Evolutionary conservation across 495 filamentous ascomycete species (phyloP).

Genomic region (Entonaema liquescens): DNA sequence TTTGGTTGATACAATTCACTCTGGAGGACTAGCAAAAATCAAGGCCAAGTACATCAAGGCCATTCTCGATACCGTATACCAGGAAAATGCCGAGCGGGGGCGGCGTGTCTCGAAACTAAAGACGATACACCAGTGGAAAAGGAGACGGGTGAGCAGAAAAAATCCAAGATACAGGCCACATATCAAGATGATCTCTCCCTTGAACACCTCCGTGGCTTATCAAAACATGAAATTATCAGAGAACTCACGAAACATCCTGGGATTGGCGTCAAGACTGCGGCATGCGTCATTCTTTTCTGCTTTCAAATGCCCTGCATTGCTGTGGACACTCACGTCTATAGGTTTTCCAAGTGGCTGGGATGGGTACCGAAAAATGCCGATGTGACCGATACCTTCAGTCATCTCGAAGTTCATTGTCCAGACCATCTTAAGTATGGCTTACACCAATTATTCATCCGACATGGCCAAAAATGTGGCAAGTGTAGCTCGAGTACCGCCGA

Average conservation of each 20-base stretch:
- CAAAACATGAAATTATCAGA: slow-evolving; percentile 73
- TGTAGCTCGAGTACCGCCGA: slow-evolving; percentile 70
- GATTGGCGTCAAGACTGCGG: slow-evolving; percentile 90
- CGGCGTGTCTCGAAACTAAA: slow-evolving; percentile 36
- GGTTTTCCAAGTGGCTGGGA: slow-evolving; percentile 82
- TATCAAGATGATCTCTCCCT: slow-evolving; percentile 62
- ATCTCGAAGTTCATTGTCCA: slow-evolving; percentile 83
- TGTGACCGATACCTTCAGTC: slow-evolving; percentile 76
- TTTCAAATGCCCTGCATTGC: slow-evolving; percentile 80
- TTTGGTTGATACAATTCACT: slow-evolving; percentile 75
- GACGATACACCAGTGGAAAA: neutral
- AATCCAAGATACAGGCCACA: slow-evolving; percentile 41
- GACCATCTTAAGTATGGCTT: slow-evolving; percentile 88
- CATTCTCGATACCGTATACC: slow-evolving; percentile 81
- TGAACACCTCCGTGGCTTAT: slow-evolving; percentile 76
- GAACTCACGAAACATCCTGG: slow-evolving; percentile 81
- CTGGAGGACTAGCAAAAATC: slow-evolving; percentile 71
- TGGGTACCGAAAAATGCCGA: slow-evolving; percentile 77
- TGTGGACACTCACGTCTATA: slow-evolving; percentile 86
- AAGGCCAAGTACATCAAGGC: slow-evolving; percentile 83
- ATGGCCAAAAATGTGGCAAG: slow-evolving; percentile 81
- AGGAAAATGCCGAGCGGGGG: slow-evolving; percentile 62
- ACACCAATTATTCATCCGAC: slow-evolving; percentile 85
- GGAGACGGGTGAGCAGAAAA: slow-evolving; percentile 46
- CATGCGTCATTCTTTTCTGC: slow-evolving; percentile 85